Evolutionary conservation across 768 basidiomycete species (phyloP), one percentile per base, ranked within the genome.

Genomic region (Tylopilus subfusipes): DNA sequence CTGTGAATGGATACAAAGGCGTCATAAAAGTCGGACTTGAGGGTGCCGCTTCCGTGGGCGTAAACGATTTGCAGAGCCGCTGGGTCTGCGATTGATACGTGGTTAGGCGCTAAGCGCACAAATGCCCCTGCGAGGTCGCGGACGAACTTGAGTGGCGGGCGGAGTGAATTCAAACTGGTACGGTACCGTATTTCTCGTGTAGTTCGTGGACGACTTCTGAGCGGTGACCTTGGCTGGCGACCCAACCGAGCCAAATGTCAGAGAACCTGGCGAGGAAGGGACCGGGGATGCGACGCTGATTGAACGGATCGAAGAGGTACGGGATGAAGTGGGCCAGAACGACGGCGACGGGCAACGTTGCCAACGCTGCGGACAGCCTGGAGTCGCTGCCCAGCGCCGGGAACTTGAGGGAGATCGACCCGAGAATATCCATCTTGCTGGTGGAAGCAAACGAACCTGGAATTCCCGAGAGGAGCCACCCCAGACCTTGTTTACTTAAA

Each of bases 41-140:
- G 77, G 6, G 87, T 81, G n/a, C 92, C 91, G 53, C 84, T 92
- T 5, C 90, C 90, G 57, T 85, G 92, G 1, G 84, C 91, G 63
- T 93, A 93, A 14, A 95, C 77, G 53, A 84, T 66, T 36, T 76
- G 76, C 14, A 94, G 79, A 1, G 91, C 92, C 1, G 84, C 85
- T 0, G 92, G 90, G 61, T 90, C 83, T 12, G 86, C 82, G 45
- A 93, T 76, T 1, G 87, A 89, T 10, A 93, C 75, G 60, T 90
- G 86, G 61, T 88, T 86, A 0, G 89, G 89, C 0, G 86, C 86
- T 54, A 90, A 72, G 57, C 88, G 84, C 18, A 88, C 83, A 49
- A 88, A 72, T 10, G 79, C 79, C 24, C 86, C 85, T 88, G 54
- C 3, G 36, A 25, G 29, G 18, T 42, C n/a, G 30, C 6, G n/a